These are phyloP conservation scores for Gynostemma pentaphyllum DNA, from an alignment of 306 rosid genomes.

Conservation along the genomic window DNA sequence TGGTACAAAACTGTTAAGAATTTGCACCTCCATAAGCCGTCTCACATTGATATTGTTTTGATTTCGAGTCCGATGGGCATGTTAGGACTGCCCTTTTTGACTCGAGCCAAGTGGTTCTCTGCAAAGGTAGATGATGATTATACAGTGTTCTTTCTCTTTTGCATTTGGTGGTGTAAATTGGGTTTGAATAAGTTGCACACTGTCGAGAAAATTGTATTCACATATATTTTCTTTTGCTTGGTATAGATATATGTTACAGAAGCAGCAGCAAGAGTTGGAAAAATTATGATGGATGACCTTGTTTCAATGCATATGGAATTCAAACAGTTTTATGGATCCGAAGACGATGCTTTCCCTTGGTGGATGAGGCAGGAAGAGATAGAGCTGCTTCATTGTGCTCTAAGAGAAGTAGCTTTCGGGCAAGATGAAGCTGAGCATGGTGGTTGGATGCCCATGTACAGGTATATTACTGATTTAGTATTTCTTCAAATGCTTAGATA, in stretches of 20 bases:
- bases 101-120: constrained; percentile 49
- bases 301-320: constrained; percentile 63
- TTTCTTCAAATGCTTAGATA: neutral
- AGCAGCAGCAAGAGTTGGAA: constrained; percentile 65
- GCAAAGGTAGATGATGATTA: constrained; percentile 33
- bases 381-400: constrained; percentile 35
- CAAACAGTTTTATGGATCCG: constrained; percentile 65
- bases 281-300: constrained; percentile 88
- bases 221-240: constrained; percentile 14
- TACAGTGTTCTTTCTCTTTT: neutral
- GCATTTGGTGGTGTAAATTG: neutral
- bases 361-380: constrained; percentile 66
- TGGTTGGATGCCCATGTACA: constrained; percentile 72
- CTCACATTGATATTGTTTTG: constrained; percentile 57
- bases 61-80: constrained; percentile 88
- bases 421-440: constrained; percentile 59
- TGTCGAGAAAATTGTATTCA: neutral
- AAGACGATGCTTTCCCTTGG: constrained; percentile 34
- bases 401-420: constrained; percentile 56
- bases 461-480: constrained; percentile 25
- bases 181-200: neutral
- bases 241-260: constrained; percentile 66
- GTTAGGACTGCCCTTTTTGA: constrained; percentile 70
- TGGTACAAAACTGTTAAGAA: constrained; percentile 47
- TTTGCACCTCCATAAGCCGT: constrained; percentile 51